These are phyloP conservation scores for Pseudogymnoascus destructans DNA, from an alignment of 2,329 filamentous ascomycete species.

Conservation along the genomic window DNA sequence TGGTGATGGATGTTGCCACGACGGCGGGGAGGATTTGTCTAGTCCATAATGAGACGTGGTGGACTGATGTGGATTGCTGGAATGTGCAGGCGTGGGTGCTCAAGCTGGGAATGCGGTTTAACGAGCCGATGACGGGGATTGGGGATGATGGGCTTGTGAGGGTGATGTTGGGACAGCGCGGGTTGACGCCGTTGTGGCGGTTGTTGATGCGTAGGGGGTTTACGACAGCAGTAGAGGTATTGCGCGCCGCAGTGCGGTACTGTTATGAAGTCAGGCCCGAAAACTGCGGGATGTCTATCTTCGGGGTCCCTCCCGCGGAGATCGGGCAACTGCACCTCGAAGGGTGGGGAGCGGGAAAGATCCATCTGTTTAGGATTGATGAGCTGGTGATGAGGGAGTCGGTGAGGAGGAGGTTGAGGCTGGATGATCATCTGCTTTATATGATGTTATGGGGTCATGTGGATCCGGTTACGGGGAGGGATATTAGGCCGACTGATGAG, in stretches of 20 bases:
- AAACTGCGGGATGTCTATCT: conserved; percentile 26
- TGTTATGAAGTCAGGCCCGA: conserved; percentile 28
- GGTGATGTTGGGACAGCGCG: conserved; percentile 46
- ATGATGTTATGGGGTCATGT: conserved; percentile 53
- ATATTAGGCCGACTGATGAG: conserved; percentile 37
- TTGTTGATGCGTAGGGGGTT: conserved; percentile 45
- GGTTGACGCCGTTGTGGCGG: conserved; percentile 43
- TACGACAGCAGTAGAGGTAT: conserved; percentile 35
- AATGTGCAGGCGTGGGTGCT: conserved; percentile 51
- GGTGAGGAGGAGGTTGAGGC: conserved; percentile 35
- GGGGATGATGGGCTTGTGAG: conserved; percentile 38
- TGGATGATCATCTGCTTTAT: conserved; percentile 40
- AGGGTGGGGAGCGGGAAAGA: conserved; percentile 38
- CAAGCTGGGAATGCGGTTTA: conserved; percentile 60
- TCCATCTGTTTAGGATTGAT: conserved; percentile 42
- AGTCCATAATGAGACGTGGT: conserved; percentile 39
- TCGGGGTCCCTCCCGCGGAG: conserved; percentile 38
- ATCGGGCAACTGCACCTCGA: conserved; percentile 42
- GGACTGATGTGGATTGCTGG: conserved; percentile 47
- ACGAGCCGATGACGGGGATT: conserved; percentile 45
- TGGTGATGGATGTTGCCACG: conserved; percentile 53
- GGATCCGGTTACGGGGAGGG: conserved; percentile 37
- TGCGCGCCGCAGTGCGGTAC: conserved; percentile 47
- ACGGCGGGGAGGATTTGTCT: conserved; percentile 40
- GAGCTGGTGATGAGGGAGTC: conserved; percentile 46